Evolutionary conservation across 805 yeast species (phyloP), one percentile per base, ranked within the genome.

Genomic region (Wickerhamomyces bovis): DNA sequence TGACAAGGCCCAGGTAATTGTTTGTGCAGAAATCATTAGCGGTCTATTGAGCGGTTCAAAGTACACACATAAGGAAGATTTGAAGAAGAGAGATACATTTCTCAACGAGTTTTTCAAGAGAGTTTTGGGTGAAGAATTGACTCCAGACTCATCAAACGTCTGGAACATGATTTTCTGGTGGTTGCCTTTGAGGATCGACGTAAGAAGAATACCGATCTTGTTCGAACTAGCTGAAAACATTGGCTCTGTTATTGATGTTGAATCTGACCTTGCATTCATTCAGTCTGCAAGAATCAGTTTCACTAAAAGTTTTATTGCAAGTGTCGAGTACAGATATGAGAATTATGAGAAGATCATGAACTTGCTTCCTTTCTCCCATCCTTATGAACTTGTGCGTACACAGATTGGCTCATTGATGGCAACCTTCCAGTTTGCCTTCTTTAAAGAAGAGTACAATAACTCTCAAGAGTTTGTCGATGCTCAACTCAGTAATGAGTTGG

Each of bases 91-190:
- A 48, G 86, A 82, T 53, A 57, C 52, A 0, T 75, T 73, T 44
- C 57, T 85, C 20, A 57, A 71, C 1, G 54, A 50, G 1, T 78
- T 77, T 47, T 61, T 86, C 38, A 55, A 58, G 0, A 53, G 60
- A 0, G 72, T 81, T 5, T 69, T 88, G 30, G 67, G 70, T 7
- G 66, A 72, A 30, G 87, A 83, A 41, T 63, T 92, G 46, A 77
- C 87, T 1, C 95, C 89, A 3, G 94, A 89, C 28, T 83, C 82
- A 3, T 65, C 74, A 35, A 76, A 73, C 18, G 79, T 85, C 38
- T 94, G 97, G 97, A 72, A 73, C 31, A 75, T 88, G 0, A 76
- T 87, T 43, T 70, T 83, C 4, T 83, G 88, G 83, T 84, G 89
- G 85, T 58, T 80, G 1, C 85, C 89, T 0, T 63, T 79, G 0